phyloP scores from a whole-genome alignment of 2,329 filamentous ascomycete genomes.

The Pseudogymnoascus sp. region DNA sequence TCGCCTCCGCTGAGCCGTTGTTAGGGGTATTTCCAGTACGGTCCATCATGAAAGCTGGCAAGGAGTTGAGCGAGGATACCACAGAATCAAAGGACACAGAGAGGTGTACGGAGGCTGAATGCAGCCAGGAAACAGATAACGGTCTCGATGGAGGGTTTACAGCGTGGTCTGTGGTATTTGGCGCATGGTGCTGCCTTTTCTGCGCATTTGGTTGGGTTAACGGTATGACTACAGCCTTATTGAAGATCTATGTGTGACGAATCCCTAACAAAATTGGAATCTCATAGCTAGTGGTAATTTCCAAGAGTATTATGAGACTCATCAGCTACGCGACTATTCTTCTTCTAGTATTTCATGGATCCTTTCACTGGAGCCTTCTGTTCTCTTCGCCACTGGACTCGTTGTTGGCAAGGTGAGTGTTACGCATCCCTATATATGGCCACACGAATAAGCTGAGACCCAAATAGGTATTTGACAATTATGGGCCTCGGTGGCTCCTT shows the following conservation, averaged over 20 bases:
- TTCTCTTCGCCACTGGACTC: neutral
- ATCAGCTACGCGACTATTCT: conserved; percentile 41
- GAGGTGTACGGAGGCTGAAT: neutral
- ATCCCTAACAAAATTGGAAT: neutral
- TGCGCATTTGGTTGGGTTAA: conserved; percentile 46
- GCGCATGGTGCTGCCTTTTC: conserved; percentile 41
- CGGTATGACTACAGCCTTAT: conserved; percentile 24
- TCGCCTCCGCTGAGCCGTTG: neutral
- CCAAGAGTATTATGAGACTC: conserved; percentile 49
- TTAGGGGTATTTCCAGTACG: neutral
- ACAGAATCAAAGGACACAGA: neutral
- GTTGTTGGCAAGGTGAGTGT: neutral
- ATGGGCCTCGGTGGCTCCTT: conserved; percentile 19
- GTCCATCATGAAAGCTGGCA: neutral
- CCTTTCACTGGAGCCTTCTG: conserved; percentile 43
- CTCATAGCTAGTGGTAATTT: conserved; percentile 29
- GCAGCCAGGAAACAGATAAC: neutral
- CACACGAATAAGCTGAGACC: neutral
- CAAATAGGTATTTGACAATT: conserved; percentile 15
- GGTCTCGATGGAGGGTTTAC: conserved; percentile 48
- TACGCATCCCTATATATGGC: too few species aligned
- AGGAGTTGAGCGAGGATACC: neutral
- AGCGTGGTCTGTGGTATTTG: conserved; percentile 52
- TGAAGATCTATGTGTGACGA: neutral
- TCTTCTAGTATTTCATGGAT: conserved; percentile 54